These are phyloP conservation scores for Teratosphaeria epicoccoides DNA, from an alignment of 2,329 filamentous ascomycete genomes.

Conservation along the genomic window DNA sequence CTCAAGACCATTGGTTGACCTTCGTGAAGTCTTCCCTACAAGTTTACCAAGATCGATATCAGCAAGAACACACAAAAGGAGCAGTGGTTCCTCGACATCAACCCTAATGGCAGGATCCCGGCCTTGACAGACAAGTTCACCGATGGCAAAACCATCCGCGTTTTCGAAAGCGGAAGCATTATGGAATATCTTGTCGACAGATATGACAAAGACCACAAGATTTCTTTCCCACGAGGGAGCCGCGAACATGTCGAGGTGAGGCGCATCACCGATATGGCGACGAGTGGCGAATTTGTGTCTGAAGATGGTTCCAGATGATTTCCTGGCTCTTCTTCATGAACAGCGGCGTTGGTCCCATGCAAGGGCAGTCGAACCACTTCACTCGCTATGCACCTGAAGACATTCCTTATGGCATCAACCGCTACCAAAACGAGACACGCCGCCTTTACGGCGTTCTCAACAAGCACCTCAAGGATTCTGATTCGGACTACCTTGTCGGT, in stretches of 20 bases:
- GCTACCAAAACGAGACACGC: slow-evolving; percentile 75
- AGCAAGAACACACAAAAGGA: slow-evolving; percentile 70
- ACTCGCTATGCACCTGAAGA: slow-evolving; percentile 68
- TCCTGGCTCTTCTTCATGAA: slow-evolving; percentile 69
- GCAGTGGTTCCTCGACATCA: slow-evolving; percentile 80
- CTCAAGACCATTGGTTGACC: neutral
- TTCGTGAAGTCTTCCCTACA: slow-evolving; percentile 53
- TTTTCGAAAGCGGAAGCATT: slow-evolving; percentile 68
- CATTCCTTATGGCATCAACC: slow-evolving; percentile 71
- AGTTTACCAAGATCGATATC: slow-evolving; percentile 61
- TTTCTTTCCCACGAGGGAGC: slow-evolving; percentile 63
- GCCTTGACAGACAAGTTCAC: slow-evolving; percentile 70
- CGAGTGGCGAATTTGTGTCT: neutral
- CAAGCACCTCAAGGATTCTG: slow-evolving; percentile 49
- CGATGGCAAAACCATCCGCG: slow-evolving; percentile 59
- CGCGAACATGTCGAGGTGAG: slow-evolving; percentile 56
- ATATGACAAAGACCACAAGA: slow-evolving; percentile 72
- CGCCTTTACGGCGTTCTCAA: slow-evolving; percentile 72
- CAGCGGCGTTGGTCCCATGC: slow-evolving; percentile 42
- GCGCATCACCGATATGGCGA: neutral
- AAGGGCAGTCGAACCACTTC: slow-evolving; percentile 69
- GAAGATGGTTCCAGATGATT: slow-evolving; percentile 42
- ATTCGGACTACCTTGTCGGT: slow-evolving; percentile 47
- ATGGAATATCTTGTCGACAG: slow-evolving; percentile 39
- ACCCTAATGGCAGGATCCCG: slow-evolving; percentile 86